These are phyloP conservation scores for Nannochloropsis salina DNA, from an alignment of 108 stramenopile genomes.

Conservation along the genomic window DNA sequence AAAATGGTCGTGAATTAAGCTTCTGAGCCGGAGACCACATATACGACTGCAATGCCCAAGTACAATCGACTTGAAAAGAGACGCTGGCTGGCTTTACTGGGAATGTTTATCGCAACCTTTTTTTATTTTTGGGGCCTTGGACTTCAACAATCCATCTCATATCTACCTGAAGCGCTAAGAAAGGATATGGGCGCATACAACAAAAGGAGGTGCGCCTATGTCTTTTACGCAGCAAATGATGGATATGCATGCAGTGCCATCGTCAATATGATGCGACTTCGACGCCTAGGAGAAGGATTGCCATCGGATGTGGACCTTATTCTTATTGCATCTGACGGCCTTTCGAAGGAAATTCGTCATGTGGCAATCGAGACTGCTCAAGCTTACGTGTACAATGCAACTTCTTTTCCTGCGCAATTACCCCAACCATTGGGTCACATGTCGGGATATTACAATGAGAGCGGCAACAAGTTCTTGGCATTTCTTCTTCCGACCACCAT, in stretches of 20 bases:
- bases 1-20: too few relatives aligned
- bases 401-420: neutral
- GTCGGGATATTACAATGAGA: neutral
- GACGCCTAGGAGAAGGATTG: neutral
- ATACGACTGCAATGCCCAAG: too few relatives aligned
- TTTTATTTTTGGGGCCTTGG: too few relatives aligned
- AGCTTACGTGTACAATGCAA: neutral
- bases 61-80: too few relatives aligned
- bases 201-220: neutral
- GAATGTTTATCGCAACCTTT: too few relatives aligned
- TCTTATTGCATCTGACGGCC: neutral
- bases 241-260: neutral
- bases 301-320: neutral
- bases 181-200: too few relatives aligned
- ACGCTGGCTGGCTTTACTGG: too few relatives aligned
- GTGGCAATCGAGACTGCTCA: neutral
- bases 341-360: neutral
- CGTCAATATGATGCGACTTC: slow-evolving; percentile 1
- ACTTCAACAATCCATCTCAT: too few relatives aligned
- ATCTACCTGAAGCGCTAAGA: too few relatives aligned
- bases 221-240: slow-evolving; percentile 7
- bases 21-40: too few relatives aligned
- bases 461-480: neutral
- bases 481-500: neutral
- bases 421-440: neutral